Conservation (phyloP, 345 rosid species). For the Arabis hirsuta region DNA sequence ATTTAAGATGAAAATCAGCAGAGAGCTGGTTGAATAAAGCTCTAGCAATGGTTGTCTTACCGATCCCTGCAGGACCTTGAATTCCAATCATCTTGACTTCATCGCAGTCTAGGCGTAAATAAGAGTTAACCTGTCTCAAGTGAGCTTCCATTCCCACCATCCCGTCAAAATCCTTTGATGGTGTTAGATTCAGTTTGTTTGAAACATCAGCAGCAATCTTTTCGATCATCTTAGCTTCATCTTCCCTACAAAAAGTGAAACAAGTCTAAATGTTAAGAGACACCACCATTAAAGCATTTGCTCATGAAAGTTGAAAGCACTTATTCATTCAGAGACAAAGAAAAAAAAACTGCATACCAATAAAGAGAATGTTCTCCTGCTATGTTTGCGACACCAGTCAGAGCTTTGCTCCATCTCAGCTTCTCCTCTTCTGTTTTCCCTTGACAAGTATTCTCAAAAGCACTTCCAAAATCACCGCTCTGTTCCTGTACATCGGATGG, state of each 20-base stretch:
- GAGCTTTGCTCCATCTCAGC: not conserved
- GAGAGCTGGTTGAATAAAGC: not conserved
- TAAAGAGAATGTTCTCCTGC: not conserved
- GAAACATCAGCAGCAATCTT: too few relatives aligned
- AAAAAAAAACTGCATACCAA: not conserved
- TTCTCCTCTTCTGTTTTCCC: not conserved
- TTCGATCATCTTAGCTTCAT: too few relatives aligned
- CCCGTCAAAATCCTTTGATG: too few relatives aligned
- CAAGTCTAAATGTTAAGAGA: too few relatives aligned
- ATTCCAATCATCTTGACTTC: constrained; percentile 15
- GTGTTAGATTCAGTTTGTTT: too few relatives aligned
- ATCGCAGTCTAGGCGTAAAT: not conserved
- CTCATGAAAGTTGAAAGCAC: too few relatives aligned
- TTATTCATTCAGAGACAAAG: too few relatives aligned
- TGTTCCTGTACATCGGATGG: constrained; percentile 9
- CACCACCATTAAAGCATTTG: too few relatives aligned
- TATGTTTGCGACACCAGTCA: not conserved
- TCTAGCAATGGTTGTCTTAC: constrained; percentile 6
- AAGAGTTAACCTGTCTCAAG: not conserved
- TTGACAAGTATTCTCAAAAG: not conserved
- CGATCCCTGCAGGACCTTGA: constrained; percentile 6
- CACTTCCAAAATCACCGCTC: not conserved
- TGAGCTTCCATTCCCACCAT: constrained; percentile 15
- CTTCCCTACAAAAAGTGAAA: too few relatives aligned
- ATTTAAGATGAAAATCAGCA: not conserved